Conservation (phyloP, 768 basidiomycete genomes). For the Mycena haematopus region DNA sequence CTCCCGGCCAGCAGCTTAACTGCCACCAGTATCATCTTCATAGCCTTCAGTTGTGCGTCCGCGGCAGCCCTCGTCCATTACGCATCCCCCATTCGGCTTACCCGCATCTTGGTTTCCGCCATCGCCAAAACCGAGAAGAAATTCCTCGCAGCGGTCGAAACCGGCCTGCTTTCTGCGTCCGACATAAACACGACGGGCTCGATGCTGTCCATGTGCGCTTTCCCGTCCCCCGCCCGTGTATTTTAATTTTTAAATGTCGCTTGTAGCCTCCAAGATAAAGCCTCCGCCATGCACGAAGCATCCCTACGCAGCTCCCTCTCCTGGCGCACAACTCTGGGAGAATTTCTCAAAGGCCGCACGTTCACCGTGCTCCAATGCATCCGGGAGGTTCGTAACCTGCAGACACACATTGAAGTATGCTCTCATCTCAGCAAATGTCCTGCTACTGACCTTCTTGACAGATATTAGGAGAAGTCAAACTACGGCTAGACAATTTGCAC, state of each 20-base stretch:
- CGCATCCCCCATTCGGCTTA: not conserved
- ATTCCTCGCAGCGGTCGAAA: constrained; percentile 8
- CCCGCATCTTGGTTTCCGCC: not conserved
- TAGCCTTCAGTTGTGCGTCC: too few relatives aligned
- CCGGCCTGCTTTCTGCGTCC: not conserved
- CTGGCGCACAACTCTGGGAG: not conserved
- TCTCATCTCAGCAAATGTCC: not conserved
- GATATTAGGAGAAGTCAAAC: too few relatives aligned
- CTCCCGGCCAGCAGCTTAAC: too few relatives aligned
- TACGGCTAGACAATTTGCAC: too few relatives aligned
- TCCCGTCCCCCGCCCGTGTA: too few relatives aligned
- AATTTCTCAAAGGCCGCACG: not conserved
- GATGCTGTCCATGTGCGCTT: not conserved
- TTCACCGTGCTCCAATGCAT: not conserved
- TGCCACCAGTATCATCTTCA: too few relatives aligned
- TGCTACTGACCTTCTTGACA: too few relatives aligned
- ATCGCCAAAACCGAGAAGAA: not conserved
- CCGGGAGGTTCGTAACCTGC: not conserved
- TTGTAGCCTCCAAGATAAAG: not conserved
- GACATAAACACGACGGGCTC: not conserved
- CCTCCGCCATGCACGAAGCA: not conserved
- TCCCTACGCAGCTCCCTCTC: constrained; percentile 3
- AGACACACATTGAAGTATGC: not conserved
- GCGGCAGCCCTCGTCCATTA: not conserved
- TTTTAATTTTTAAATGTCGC: not conserved